Evolutionary conservation across 2,329 filamentous ascomycete genomes (phyloP), one percentile per base, ranked within the genome.

Genomic region (Rhinocladiella similis): DNA sequence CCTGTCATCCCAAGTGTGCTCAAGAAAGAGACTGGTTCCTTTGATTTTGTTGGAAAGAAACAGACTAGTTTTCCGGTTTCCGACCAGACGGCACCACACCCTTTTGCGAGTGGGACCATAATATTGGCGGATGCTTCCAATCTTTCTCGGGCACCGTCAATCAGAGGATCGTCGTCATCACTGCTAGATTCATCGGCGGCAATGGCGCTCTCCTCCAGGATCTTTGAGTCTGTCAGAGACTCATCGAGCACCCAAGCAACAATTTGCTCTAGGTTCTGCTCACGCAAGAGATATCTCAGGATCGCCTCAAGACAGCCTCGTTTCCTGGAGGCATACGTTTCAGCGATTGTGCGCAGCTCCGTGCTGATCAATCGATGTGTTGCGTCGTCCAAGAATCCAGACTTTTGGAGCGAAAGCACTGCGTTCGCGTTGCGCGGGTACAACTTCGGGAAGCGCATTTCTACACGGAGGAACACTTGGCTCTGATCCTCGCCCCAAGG

Each of bases 121-220:
- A 83, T 79, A 68, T 85, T 85, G 73, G 84, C 70, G 14, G 73
- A 71, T 53, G 77, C 69, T 68, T 61, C 62, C 7, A 64, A 43
- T 22, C 56, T 54, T 20, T 70, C 33, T 65, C 60, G 48, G 52
- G 63, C 50, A 61, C 66, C 54, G 4, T 62, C 61, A 16, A 46
- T 22, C 25, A 64, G 36, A 42, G 68, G 66, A 56, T 75, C 73
- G 55, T 92, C 90, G 62, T 92, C 89, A 58, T 90, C 88, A 60
- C 91, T 88, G 65, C 89, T 95, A 2, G 91, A 97, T 63, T 90
- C 93, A 62, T 94, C 90, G 55, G 89, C 88, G 27, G 72, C 76
- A 36, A 78, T 53, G 48, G 75, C 69, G 54, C 73, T 61, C 13
- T 75, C 70, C 43, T 74, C 72, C 59, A 78, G 75, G 51, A 77